phyloP scores from a whole-genome alignment of 495 filamentous ascomycete genomes.

The Hamigera avellanea region DNA sequence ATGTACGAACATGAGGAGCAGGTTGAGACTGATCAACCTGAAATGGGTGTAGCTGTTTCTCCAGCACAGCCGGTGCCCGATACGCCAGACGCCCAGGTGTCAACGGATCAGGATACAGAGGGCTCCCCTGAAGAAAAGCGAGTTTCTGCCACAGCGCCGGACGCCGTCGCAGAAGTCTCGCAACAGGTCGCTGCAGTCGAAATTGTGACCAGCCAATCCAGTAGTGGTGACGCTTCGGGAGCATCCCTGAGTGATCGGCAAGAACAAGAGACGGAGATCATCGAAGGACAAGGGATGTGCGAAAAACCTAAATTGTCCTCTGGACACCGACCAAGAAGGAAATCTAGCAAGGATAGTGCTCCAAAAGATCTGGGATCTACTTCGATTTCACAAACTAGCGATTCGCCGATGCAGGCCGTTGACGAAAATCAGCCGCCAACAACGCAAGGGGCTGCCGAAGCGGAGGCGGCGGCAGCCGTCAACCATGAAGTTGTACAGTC shows the following conservation, averaged over 20 bases:
- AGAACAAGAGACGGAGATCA: slow-evolving; percentile 16
- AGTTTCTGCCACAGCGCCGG: not conserved
- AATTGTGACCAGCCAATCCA: slow-evolving; percentile 10
- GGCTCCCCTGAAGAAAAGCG: not conserved
- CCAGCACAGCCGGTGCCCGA: not conserved
- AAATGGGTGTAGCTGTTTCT: not conserved
- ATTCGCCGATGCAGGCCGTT: slow-evolving; percentile 8
- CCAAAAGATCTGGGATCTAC: slow-evolving; percentile 11
- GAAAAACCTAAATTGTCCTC: slow-evolving; percentile 22
- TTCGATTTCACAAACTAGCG: slow-evolving; percentile 15
- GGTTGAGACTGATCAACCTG: not conserved
- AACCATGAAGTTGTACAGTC: too few species aligned
- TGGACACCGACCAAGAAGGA: slow-evolving; percentile 22
- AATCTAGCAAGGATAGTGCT: slow-evolving; percentile 17
- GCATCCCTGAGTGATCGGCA: slow-evolving; percentile 13
- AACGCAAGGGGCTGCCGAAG: slow-evolving; percentile 17
- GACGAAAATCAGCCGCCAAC: slow-evolving; percentile 9
- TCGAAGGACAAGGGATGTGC: slow-evolving; percentile 26
- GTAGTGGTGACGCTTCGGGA: slow-evolving; percentile 12
- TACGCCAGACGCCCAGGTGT: not conserved
- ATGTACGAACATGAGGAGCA: slow-evolving; percentile 34
- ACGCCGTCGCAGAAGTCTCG: not conserved
- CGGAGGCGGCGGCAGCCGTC: slow-evolving; percentile 4
- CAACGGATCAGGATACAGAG: not conserved
- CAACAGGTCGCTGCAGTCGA: slow-evolving; percentile 2